Base-by-base conservation (phyloP, 1,139 yeast genomes). In the Spathaspora sp. region DNA sequence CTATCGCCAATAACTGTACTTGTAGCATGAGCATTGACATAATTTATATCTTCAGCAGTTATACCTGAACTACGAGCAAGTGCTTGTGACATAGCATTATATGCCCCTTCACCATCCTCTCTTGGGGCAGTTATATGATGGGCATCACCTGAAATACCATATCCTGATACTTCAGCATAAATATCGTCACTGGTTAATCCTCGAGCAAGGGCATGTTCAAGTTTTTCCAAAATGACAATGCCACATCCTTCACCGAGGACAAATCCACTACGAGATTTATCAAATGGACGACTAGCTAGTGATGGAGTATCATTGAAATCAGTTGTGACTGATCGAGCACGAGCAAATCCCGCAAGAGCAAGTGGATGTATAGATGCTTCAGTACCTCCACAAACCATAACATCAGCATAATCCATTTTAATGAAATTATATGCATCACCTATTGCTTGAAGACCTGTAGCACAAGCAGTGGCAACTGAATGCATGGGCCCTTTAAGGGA, bases 11-110 rank as follows among this genome's bases (percentile, higher is more conserved):
- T 70, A 7, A 72, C 70, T 0, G 99, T 95, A 0, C 97, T 88
- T 0, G 99, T 95, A 0, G 99, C 99, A 65, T 95, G 99, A 1
- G 99, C 98, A 65, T 95, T 95, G 43, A 95, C 75, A 59, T 90
- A 93, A 44, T 78, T 89, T 7, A 93, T 71, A 4, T 79, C 70
- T 2, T 59, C 44, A 0, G 82, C 74, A 0, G 63, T 61, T 4
- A 71, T 42, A 1, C 63, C 60, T 16, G 23, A 13, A 1, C 86
- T 83, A 33, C 75, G 70, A 20, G 67, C 62, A 17, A 91, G 55
- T 0, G 98, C 96, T 77, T 80, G 79, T 44, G 72, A 66, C 96
- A 95, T 93, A 4, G 98, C 85, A 50, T 87, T 70, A 51, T 65
- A 74, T 0, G 98, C 98, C 4, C 99, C 99, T 41, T 79, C 77